Evolutionary conservation across 192 early-diverging fungal species (phyloP).

Genomic region (Coemansia sp.): DNA sequence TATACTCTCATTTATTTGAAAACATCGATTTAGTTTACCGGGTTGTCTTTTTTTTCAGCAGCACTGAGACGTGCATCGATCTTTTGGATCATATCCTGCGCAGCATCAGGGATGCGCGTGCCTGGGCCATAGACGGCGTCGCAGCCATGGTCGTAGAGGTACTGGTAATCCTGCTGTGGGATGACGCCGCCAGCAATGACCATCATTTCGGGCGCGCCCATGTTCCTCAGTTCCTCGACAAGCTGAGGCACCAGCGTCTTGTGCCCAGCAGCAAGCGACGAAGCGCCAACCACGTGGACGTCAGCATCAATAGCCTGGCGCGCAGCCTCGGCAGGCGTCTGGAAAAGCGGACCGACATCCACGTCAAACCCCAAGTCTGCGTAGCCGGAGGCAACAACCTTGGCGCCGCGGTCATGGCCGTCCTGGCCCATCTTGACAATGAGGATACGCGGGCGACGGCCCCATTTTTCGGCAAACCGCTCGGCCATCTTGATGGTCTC

Average conservation of each 20-base stretch:
- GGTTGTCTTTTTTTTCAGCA: not conserved
- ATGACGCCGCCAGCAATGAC: slow-evolving; percentile 87
- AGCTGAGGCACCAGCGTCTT: slow-evolving; percentile 83
- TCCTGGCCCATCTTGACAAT: slow-evolving; percentile 95
- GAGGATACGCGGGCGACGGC: slow-evolving; percentile 84
- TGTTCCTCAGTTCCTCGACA: slow-evolving; percentile 71
- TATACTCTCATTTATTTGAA: not conserved
- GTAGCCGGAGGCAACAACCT: slow-evolving; percentile 88
- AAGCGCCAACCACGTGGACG: slow-evolving; percentile 85
- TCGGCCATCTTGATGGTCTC: slow-evolving; percentile 66
- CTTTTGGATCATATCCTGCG: slow-evolving; percentile 75
- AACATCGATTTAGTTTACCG: not conserved
- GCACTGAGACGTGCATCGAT: slow-evolving; percentile 54
- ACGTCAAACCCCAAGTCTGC: slow-evolving; percentile 92
- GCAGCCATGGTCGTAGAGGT: slow-evolving; percentile 77
- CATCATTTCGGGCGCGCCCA: slow-evolving; percentile 71
- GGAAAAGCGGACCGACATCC: slow-evolving; percentile 85
- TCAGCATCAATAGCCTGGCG: slow-evolving; percentile 88
- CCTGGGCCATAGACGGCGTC: slow-evolving; percentile 84
- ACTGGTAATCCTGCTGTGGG: slow-evolving; percentile 85
- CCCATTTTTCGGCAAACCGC: slow-evolving; percentile 67
- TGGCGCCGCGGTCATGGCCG: slow-evolving; percentile 91
- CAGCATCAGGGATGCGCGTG: slow-evolving; percentile 81
- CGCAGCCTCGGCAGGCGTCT: slow-evolving; percentile 86
- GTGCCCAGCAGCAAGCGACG: slow-evolving; percentile 87